Evolutionary conservation across 139 green algal species (phyloP), one percentile per base, ranked within the genome.

Genomic region (Coccomyxa sp.): DNA sequence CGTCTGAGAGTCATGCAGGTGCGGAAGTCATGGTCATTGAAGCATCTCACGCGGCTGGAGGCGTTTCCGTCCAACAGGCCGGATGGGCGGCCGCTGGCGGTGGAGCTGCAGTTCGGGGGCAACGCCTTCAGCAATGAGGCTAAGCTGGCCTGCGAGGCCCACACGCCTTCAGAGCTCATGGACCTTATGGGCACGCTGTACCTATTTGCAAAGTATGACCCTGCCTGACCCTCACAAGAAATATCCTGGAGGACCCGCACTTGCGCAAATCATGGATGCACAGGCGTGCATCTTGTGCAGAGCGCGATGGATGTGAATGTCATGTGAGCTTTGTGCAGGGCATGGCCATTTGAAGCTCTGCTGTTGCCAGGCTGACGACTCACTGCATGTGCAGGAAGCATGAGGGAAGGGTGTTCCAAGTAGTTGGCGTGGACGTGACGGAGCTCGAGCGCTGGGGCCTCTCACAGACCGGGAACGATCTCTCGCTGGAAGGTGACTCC

Each of bases 111-210:
- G 8, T 83, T 90, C 55, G 64, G 33, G 41, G 77, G 78, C 74
- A 82, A 74, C 27, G 82, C 76, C 16, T 88, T 90, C 64, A 84
- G 77, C 35, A 70, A 38, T 5, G 86, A 90, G 68, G 68, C 55
- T 33, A 64, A 72, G 50, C 64, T 84, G 34, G 82, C 78, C 0
- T 84, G 83, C 38, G 79, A 87, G 69, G 75, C 76, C 39, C 34
- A 68, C 0, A 77, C 27, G 14, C 40, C 55, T 16, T 39, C 70
- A 4, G 75, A 50, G 35, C 78, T 81, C 31, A 54, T 73, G 24
- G 84, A 89, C 27, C 29, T 90, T 24, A 50, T 90, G 27, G 81
- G 81, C 55, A 74, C 78, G 31, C 69, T 90, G 16, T 90, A 86
- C 73, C 64, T 78, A 2, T 90, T 90, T 68, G 84, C 78, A 80